Evolutionary conservation across 805 yeast species (phyloP), one percentile per base, ranked within the genome.

Genomic region (Limtongia smithiae): DNA sequence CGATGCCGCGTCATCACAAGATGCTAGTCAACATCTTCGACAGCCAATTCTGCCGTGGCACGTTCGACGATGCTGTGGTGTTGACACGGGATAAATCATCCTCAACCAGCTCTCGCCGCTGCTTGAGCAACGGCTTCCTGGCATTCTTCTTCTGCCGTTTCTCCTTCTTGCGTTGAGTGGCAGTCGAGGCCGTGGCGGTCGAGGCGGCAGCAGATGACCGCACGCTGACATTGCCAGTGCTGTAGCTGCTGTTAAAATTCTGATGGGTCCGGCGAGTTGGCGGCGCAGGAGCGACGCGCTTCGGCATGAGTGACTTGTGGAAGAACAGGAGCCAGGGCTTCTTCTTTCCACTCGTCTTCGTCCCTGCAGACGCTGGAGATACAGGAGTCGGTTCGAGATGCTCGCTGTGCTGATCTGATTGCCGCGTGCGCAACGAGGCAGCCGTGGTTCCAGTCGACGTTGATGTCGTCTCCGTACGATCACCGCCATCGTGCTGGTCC

Each of bases 31-130:
- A 31, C 25, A 51, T 36, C 39, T 51, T 51, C 18, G 50, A 41
- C 11, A 51, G 37, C 55, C 55, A 51, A 17, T 36, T 51, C 14
- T 50, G 48, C 20, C 32, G 32, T 15, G 55, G 49, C 9, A 21
- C 36, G 8, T 17, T 44, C 17, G 17, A 22, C 6, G 49, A 44
- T 24, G 18, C 18, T n/a, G 49, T 44, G 14, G 40, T 36, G 1
- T 41, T 37, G 3, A 49, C 50, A n/a, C 36, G 44, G 32, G 45
- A 50, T 17, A 44, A 17, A 36, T 50, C 54, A 33, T 15, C 17
- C 6, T 18, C 8, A 14, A 5, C 24, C 15, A 7, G 17, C 24
- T 39, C 32, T 25, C 9, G 28, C 28, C 28, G 28, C 9, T 25
- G 6, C 28, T 25, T 25, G 9, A 25, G 28, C 28, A 9, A 6